These are phyloP conservation scores for Aspergillus cejpii DNA, from an alignment of 2,329 filamentous ascomycete genomes.

Conservation along the genomic window DNA sequence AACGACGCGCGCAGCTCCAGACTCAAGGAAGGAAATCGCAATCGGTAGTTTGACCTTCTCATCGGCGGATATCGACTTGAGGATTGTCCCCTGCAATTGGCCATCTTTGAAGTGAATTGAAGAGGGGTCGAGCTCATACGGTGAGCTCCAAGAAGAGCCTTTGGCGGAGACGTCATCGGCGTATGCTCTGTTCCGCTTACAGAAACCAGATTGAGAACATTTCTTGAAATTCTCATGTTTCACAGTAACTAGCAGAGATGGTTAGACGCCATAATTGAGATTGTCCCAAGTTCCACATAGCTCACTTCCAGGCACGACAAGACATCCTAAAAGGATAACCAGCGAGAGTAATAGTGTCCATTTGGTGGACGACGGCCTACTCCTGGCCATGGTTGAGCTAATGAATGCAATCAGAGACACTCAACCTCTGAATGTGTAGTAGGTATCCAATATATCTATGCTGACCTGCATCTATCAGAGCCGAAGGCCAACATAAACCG, in stretches of 20 bases:
- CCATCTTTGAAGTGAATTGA: slow-evolving; percentile 72
- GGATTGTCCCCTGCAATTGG: slow-evolving; percentile 68
- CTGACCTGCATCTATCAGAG: slow-evolving; percentile 30
- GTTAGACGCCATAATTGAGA: neutral
- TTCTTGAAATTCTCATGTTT: slow-evolving; percentile 98
- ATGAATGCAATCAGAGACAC: slow-evolving; percentile 28
- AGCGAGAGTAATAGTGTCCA: slow-evolving; percentile 62
- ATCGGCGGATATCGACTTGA: slow-evolving; percentile 65
- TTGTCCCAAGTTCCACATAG: neutral
- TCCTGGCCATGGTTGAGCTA: slow-evolving; percentile 45
- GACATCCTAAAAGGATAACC: slow-evolving; percentile 51
- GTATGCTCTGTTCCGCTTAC: slow-evolving; percentile 84
- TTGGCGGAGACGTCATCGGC: slow-evolving; percentile 67
- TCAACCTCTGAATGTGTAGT: slow-evolving; percentile 27
- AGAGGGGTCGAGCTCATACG: slow-evolving; percentile 68
- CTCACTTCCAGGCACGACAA: slow-evolving; percentile 61
- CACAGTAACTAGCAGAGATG: slow-evolving; percentile 57
- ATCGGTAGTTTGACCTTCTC: slow-evolving; percentile 74
- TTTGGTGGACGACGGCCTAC: slow-evolving; percentile 48
- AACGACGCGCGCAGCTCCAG: slow-evolving; percentile 77
- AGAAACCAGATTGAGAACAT: slow-evolving; percentile 93
- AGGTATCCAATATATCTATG: slow-evolving; percentile 13
- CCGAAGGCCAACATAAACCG: slow-evolving; percentile 11
- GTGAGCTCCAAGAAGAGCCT: slow-evolving; percentile 65
- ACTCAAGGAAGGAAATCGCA: slow-evolving; percentile 80